phyloP scores from a whole-genome alignment of 1,284 basidiomycete genomes.

The Apiotrichum laibachii region DNA sequence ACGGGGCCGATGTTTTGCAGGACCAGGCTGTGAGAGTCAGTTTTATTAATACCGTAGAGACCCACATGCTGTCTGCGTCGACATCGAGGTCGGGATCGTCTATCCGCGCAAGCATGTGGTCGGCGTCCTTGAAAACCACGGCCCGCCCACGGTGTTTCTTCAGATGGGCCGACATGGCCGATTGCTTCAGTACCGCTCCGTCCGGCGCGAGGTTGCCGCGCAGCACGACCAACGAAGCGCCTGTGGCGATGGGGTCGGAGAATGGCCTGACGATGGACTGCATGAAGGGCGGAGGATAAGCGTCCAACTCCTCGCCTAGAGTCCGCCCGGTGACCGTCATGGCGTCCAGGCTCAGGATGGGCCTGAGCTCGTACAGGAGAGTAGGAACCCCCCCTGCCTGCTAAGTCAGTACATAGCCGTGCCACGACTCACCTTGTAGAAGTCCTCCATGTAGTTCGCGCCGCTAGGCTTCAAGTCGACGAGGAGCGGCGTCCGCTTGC shows the following conservation, averaged over 20 bases:
- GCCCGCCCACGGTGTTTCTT: constrained; percentile 35
- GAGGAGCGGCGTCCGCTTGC: constrained; percentile 49
- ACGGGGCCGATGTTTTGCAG: constrained; percentile 46
- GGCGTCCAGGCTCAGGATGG: constrained; percentile 39
- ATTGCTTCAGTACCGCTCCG: constrained; percentile 44
- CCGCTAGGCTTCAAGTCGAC: constrained; percentile 54
- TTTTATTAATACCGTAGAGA: background rate
- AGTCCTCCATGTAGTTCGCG: constrained; percentile 53
- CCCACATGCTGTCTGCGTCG: constrained; percentile 30
- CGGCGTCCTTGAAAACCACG: constrained; percentile 36
- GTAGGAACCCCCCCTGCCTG: constrained; percentile 52
- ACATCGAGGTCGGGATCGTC: constrained; percentile 40
- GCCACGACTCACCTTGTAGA: constrained; percentile 37
- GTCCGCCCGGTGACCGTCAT: constrained; percentile 48
- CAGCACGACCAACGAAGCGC: constrained; percentile 38
- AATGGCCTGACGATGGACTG: constrained; percentile 44
- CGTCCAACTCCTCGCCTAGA: constrained; percentile 42
- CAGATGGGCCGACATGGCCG: constrained; percentile 35
- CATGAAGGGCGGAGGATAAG: constrained; percentile 22
- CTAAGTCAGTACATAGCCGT: background rate
- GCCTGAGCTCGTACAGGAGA: constrained; percentile 29
- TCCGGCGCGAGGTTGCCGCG: constrained; percentile 46
- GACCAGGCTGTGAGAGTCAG: constrained; percentile 29
- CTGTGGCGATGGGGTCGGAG: constrained; percentile 33
- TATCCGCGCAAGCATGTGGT: constrained; percentile 40